These are phyloP conservation scores for Mycena pura DNA, from an alignment of 768 basidiomycete genomes.

Conservation along the genomic window DNA sequence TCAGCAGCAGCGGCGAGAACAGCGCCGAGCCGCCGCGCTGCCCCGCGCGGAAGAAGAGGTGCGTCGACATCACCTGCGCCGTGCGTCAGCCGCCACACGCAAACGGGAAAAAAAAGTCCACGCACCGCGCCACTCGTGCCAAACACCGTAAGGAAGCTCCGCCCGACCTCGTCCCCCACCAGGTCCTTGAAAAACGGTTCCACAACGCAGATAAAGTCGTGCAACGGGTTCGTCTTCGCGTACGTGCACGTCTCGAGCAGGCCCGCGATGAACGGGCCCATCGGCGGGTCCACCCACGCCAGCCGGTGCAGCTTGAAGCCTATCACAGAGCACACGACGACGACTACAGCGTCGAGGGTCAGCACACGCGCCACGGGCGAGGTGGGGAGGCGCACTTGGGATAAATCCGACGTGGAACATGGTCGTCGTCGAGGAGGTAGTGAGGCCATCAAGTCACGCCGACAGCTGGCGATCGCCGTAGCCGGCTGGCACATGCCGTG, in stretches of 20 bases:
- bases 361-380: too few species aligned
- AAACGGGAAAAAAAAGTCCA: background rate
- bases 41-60: constrained; percentile 3
- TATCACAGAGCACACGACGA: background rate
- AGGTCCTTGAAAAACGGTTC: constrained; percentile 20
- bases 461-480: too few species aligned
- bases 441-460: too few species aligned
- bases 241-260: constrained; percentile 10
- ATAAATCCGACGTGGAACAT: too few species aligned
- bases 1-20: background rate
- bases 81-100: background rate
- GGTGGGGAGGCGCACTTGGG: too few species aligned
- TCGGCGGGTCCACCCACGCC: constrained; percentile 8
- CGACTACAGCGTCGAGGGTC: too few species aligned
- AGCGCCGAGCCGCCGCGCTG: background rate
- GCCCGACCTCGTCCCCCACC: constrained; percentile 14
- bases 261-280: background rate
- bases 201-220: constrained; percentile 11
- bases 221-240: background rate
- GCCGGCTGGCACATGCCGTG: too few species aligned
- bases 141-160: constrained; percentile 7
- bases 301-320: constrained; percentile 8
- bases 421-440: too few species aligned
- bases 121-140: constrained; percentile 12
- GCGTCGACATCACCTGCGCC: constrained; percentile 12